A percentile compares a stretch with the other conserved stretches of the same genome.
phyloP scores from a whole-genome alignment of 148 eudicot species.

The Camellia granthamiana region DNA sequence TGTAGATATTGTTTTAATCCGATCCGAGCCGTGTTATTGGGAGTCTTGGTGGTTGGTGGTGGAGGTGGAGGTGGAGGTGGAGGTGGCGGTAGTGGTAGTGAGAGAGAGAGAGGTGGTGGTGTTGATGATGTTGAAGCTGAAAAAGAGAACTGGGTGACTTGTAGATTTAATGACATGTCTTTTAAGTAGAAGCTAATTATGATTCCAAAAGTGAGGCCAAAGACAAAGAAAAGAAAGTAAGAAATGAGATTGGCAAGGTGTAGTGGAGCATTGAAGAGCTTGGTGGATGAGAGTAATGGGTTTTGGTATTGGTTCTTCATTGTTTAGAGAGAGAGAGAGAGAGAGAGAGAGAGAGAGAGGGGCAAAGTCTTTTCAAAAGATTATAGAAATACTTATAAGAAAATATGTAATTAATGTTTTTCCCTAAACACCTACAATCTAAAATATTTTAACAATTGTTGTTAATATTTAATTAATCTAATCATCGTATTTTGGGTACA shows the following conservation, averaged over 20 bases:
- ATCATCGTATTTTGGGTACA: too few relatives aligned
- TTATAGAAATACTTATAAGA: too few relatives aligned
- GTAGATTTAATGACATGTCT: slow-evolving; percentile 26
- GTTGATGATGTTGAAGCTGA: slow-evolving; percentile 4
- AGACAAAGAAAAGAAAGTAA: background rate
- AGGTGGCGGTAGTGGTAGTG: background rate
- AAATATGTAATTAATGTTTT: too few relatives aligned
- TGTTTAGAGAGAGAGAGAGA: background rate
- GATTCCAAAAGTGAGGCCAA: slow-evolving; percentile 6
- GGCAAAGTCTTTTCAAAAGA: too few relatives aligned
- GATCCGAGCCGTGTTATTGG: background rate
- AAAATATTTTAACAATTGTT: too few relatives aligned
- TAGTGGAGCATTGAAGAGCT: background rate
- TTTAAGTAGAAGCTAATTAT: slow-evolving; percentile 19
- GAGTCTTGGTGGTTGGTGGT: background rate
- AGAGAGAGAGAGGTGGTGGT: background rate
- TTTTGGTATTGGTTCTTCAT: background rate
- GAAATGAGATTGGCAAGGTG: background rate
- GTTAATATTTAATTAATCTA: too few relatives aligned
- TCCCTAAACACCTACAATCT: too few relatives aligned
- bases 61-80: background rate
- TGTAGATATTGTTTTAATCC: slow-evolving; percentile 3
- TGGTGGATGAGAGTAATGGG: background rate
- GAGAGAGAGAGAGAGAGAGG: background rate
- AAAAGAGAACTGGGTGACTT: slow-evolving; percentile 24